Conservation (phyloP, 768 basidiomycete species). For the Hericium coralloides region DNA sequence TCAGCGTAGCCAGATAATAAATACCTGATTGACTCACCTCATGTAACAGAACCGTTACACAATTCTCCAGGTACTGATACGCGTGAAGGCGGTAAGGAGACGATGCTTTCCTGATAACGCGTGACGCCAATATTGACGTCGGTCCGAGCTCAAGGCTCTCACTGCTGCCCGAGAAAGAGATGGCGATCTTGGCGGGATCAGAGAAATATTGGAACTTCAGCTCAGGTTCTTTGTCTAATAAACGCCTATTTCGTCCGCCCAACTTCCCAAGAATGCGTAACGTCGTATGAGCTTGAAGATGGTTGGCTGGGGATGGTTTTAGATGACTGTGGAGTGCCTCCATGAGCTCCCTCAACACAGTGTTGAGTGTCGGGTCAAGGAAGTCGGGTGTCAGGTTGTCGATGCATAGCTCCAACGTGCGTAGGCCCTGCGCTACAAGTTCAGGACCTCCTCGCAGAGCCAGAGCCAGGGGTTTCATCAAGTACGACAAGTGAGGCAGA, state of each 20-base stretch:
- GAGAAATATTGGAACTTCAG: slow-evolving; percentile 65
- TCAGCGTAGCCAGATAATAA: neutral
- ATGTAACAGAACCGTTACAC: slow-evolving; percentile 59
- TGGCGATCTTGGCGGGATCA: slow-evolving; percentile 56
- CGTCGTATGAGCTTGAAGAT: slow-evolving; percentile 87
- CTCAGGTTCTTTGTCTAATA: slow-evolving; percentile 72
- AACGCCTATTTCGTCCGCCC: slow-evolving; percentile 85
- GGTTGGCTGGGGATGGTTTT: slow-evolving; percentile 81
- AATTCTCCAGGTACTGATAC: slow-evolving; percentile 63
- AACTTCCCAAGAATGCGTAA: slow-evolving; percentile 95
- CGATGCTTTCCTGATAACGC: slow-evolving; percentile 44
- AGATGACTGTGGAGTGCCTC: slow-evolving; percentile 87
- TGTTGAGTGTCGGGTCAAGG: slow-evolving; percentile 90
- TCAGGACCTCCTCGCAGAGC: slow-evolving; percentile 84
- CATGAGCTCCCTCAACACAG: slow-evolving; percentile 90
- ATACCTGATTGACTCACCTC: slow-evolving; percentile 46
- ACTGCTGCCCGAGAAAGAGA: slow-evolving; percentile 65
- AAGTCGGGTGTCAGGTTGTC: slow-evolving; percentile 98
- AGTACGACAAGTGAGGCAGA: slow-evolving; percentile 86
- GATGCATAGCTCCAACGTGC: slow-evolving; percentile 97
- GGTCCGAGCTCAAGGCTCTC: slow-evolving; percentile 62
- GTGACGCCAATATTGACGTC: slow-evolving; percentile 54
- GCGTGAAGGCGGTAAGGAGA: slow-evolving; percentile 47
- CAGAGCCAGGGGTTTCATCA: slow-evolving; percentile 93
- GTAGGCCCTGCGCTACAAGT: slow-evolving; percentile 87